phyloP scores from a whole-genome alignment of 164 flowering plant species.

The Chloranthus sessilifolius region DNA sequence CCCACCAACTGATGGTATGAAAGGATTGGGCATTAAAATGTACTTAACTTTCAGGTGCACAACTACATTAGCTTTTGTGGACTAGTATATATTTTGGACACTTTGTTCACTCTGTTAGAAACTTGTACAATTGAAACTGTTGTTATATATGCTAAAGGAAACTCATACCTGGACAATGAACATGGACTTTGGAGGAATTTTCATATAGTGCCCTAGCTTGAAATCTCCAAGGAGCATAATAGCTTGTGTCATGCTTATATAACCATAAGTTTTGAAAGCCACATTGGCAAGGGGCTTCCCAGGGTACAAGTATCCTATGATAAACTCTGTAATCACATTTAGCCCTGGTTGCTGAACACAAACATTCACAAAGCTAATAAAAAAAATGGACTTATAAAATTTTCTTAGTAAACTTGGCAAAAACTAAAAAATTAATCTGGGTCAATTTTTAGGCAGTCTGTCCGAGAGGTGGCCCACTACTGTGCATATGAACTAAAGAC shows the following conservation, averaged over 20 bases:
- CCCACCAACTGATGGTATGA: slow-evolving; percentile 38
- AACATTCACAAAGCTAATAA: not conserved
- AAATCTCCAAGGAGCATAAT: slow-evolving; percentile 46
- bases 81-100: not conserved
- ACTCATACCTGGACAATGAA: slow-evolving; percentile 57
- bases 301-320: slow-evolving; percentile 57
- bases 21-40: not conserved
- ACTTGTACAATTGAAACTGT: too few relatives aligned
- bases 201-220: slow-evolving; percentile 78
- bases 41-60: too few relatives aligned
- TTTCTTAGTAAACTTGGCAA: too few relatives aligned
- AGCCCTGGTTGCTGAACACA: slow-evolving; percentile 44
- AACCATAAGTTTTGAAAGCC: slow-evolving; percentile 58
- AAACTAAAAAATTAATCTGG: too few relatives aligned
- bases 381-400: not conserved
- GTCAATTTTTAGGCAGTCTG: too few relatives aligned
- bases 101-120: not conserved
- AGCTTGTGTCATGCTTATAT: slow-evolving; percentile 47
- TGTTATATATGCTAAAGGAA: too few relatives aligned
- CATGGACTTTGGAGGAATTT: slow-evolving; percentile 71
- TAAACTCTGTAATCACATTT: slow-evolving; percentile 54
- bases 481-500: too few relatives aligned
- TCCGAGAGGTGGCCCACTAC: too few relatives aligned
- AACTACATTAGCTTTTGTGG: too few relatives aligned
- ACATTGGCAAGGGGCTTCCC: slow-evolving; percentile 62